Conservation (phyloP, 75 land plant genomes). For the Azolla pinnata region DNA sequence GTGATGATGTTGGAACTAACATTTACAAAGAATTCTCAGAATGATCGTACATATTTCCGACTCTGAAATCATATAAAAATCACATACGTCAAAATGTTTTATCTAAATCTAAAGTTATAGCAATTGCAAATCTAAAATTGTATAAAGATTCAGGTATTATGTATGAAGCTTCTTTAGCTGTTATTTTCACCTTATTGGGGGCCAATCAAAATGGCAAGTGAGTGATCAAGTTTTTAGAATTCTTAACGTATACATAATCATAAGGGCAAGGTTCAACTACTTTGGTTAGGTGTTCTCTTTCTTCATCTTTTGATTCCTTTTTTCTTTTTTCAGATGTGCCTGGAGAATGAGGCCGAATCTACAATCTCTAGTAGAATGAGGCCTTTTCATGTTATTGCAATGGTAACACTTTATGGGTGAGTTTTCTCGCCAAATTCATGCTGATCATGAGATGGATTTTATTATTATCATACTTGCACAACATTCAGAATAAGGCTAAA, state of each 20-base stretch:
- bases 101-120: neutral
- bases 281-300: too few species aligned
- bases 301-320: neutral
- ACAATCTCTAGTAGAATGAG: conserved; percentile 60
- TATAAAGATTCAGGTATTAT: neutral
- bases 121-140: neutral
- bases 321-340: conserved; percentile 25
- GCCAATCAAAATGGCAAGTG: neutral
- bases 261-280: too few species aligned
- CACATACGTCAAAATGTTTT: too few species aligned
- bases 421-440: conserved; percentile 14
- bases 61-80: too few species aligned
- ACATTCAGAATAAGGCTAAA: too few species aligned
- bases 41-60: too few species aligned
- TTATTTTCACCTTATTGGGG: neutral
- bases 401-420: conserved; percentile 70
- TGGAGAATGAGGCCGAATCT: conserved; percentile 41
- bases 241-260: too few species aligned
- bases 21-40: too few species aligned
- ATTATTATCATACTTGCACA: too few species aligned
- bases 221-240: too few species aligned
- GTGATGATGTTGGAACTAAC: too few species aligned
- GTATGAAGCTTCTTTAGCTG: neutral
- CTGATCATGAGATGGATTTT: too few species aligned
- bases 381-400: conserved; percentile 71